phyloP scores from a whole-genome alignment of 2,329 filamentous ascomycete species.

The Graphilbum fragrans region DNA sequence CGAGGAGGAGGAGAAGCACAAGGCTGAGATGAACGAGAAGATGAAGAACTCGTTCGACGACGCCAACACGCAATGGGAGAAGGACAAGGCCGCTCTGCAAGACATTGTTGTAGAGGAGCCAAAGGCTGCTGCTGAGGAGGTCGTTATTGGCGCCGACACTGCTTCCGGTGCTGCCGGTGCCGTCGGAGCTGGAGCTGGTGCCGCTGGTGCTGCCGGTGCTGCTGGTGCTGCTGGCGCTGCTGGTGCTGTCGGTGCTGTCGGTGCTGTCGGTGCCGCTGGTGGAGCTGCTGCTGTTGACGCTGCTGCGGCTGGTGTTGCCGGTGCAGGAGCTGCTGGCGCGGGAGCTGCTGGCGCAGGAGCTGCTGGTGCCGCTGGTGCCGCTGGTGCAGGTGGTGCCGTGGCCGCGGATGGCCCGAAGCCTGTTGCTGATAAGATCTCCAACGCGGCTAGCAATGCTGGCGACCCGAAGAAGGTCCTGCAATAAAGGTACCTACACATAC shows the following conservation, averaged over 20 bases:
- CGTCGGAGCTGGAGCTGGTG: too few relatives aligned
- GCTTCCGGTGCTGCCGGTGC: not conserved
- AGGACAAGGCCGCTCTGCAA: constrained; percentile 72
- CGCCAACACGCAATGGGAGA: constrained; percentile 66
- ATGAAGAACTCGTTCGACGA: constrained; percentile 73
- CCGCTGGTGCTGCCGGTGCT: not conserved
- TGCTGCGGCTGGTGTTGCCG: not conserved
- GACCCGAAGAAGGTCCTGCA: constrained; percentile 3
- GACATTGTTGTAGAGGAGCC: constrained; percentile 50
- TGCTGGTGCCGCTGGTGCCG: not conserved
- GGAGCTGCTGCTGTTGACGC: not conserved
- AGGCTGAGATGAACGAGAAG: constrained; percentile 61
- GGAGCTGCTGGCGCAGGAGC: not conserved
- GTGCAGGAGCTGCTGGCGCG: not conserved
- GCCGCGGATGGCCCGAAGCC: constrained; percentile 5
- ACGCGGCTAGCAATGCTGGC: not conserved
- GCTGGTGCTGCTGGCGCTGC: not conserved
- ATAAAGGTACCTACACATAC: not conserved
- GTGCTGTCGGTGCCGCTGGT: constrained; percentile 1
- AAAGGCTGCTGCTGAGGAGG: constrained; percentile 14
- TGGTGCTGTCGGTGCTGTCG: not conserved
- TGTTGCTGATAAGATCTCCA: not conserved
- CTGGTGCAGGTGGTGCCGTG: constrained; percentile 2
- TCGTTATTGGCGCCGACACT: constrained; percentile 18
- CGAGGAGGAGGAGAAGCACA: constrained; percentile 68